Evolutionary conservation across 225 moss, liverwort and hornwort genomes (phyloP).

Genomic region (Pseudoscleropodium purum): DNA sequence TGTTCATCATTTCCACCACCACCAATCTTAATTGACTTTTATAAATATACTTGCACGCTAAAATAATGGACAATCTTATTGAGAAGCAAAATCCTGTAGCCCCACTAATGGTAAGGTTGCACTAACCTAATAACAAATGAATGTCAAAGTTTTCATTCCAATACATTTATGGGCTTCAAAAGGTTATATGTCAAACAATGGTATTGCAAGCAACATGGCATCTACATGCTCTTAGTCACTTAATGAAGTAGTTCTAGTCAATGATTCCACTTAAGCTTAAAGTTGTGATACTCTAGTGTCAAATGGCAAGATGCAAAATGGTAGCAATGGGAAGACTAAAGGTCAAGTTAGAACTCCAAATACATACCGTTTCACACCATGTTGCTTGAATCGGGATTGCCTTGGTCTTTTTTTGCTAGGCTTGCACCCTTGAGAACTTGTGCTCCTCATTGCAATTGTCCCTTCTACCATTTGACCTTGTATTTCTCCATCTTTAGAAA

Average conservation of each 20-base stretch:
- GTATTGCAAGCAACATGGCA: too few species aligned
- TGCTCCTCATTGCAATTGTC: rapidly evolving
- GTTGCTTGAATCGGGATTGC: neutral
- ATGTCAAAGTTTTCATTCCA: too few species aligned
- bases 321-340: too few species aligned
- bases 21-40: neutral
- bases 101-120: rapidly evolving
- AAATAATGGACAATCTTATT: too few species aligned
- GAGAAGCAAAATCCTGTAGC: neutral
- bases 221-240: neutral
- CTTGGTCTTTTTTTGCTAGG: neutral
- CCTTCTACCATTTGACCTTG: neutral
- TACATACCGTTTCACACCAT: neutral
- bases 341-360: neutral
- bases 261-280: neutral
- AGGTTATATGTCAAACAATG: neutral
- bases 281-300: neutral
- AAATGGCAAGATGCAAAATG: rapidly evolving
- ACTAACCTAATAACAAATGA: neutral
- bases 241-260: neutral
- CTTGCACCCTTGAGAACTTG: neutral
- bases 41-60: too few species aligned
- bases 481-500: neutral
- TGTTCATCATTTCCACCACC: neutral
- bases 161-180: neutral